Evolutionary conservation across 192 early-diverging fungal genomes (phyloP), one percentile per base, ranked within the genome.

Genomic region (Linderina pennispora): DNA sequence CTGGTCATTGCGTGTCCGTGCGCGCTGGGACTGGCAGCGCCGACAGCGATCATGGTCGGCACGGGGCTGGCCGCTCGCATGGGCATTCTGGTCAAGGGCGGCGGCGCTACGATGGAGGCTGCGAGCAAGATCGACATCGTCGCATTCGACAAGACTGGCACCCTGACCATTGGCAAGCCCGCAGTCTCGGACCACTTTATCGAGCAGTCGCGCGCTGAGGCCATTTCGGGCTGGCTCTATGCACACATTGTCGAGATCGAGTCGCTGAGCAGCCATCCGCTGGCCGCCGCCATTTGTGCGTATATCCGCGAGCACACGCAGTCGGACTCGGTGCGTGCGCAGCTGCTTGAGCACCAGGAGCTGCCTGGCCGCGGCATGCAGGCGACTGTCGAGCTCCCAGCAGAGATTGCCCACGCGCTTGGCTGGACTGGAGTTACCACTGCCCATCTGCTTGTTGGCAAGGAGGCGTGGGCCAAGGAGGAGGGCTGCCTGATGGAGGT

Each of bases 81-180:
- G 32, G 96, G 96, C 0, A 90, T 98, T 36, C 65, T 98, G 37
- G 91, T 98, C 62, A 98, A 98, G 75, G 89, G 92, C 23, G 68
- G 68, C 23, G 96, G 91, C 5, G 83, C 60, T n/a, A 82, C 90
- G 8, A 70, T 98, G 46, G 91, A 93, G 57, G 77, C 74, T 5
- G 89, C 89, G 8, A 83, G 85, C 57, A 76, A 75, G 36, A 76
- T 98, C 7, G 85, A 84, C 43, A 84, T 85, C 35, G 70, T 98
- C 3, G 86, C 94, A n/a, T 97, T 97, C 75, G 96, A 99, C 74
- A 99, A 99, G 71, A 99, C 96, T 1, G 96, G 96, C 28, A 97
- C 94, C 0, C 55, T 99, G 33, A 99, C 96, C 5, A 58, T 77
- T 18, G 96, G 88, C 21, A 79, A 83, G 55, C 63, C 86, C 21